These are phyloP conservation scores for Beta corolliflora DNA, from an alignment of 179 eudicot genomes.

Conservation along the genomic window DNA sequence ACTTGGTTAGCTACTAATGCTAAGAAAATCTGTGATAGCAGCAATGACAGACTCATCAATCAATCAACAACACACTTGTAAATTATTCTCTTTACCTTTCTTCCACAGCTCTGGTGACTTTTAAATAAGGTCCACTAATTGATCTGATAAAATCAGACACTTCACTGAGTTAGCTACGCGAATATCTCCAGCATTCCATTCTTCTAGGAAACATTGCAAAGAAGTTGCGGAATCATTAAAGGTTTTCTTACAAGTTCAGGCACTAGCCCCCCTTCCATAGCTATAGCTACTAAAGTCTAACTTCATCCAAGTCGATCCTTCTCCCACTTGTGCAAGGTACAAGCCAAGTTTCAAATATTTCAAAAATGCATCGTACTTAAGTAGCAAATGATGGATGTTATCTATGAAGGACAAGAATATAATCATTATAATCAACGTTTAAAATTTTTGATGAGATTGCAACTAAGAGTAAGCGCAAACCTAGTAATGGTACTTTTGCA, in stretches of 20 bases:
- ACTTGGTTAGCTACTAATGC: background rate
- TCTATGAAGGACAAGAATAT: background rate
- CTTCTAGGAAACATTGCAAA: background rate
- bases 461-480: background rate
- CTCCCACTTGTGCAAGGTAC: background rate
- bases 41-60: background rate
- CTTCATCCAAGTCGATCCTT: background rate
- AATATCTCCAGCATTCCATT: background rate
- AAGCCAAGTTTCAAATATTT: background rate
- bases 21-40: background rate
- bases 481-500: background rate
- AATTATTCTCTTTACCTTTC: background rate
- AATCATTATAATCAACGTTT: background rate
- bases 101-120: background rate
- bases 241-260: background rate
- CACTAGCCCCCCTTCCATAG: background rate
- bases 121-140: background rate
- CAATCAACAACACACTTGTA: background rate
- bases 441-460: background rate
- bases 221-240: background rate
- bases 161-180: background rate
- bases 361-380: background rate
- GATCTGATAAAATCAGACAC: background rate
- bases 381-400: background rate
- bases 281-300: background rate